A percentile compares a stretch with the other conserved stretches of the same genome.
These are phyloP conservation scores for Fusarium sp. DNA, from an alignment of 2,329 filamentous ascomycete species.

Conservation along the genomic window DNA sequence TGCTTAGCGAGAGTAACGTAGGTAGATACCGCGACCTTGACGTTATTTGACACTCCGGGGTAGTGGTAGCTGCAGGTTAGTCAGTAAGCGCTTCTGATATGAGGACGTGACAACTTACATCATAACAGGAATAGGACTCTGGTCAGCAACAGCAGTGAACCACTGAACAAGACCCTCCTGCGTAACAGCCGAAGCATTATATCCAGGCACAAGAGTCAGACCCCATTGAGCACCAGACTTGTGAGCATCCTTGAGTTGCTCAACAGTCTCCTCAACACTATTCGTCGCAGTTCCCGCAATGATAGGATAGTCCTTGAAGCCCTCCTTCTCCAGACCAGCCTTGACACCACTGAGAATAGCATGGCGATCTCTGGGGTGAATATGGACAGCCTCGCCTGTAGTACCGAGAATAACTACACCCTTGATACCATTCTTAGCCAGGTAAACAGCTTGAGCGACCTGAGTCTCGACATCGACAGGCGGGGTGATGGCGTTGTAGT, in stretches of 20 bases:
- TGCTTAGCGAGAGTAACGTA: constrained; percentile 68
- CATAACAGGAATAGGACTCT: constrained; percentile 66
- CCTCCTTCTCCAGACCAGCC: constrained; percentile 64
- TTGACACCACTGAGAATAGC: constrained; percentile 66
- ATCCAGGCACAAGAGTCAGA: constrained; percentile 68
- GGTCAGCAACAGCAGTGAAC: constrained; percentile 69
- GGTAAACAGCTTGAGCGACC: constrained; percentile 67
- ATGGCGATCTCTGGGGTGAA: constrained; percentile 67
- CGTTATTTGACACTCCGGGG: constrained; percentile 74
- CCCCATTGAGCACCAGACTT: constrained; percentile 70
- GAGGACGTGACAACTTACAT: constrained; percentile 56
- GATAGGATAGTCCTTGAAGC: constrained; percentile 68
- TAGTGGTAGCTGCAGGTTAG: constrained; percentile 66
- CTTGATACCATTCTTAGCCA: constrained; percentile 68
- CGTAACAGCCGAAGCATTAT: constrained; percentile 65
- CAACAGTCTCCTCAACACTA: constrained; percentile 69
- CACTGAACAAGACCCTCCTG: constrained; percentile 67
- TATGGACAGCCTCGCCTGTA: constrained; percentile 72
- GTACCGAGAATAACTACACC: constrained; percentile 72
- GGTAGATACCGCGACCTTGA: constrained; percentile 67
- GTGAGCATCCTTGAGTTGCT: constrained; percentile 65
- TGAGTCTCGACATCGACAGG: constrained; percentile 69
- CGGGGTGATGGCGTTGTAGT: constrained; percentile 58
- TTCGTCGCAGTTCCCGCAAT: constrained; percentile 71
- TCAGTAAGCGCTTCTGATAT: neutral